Evolutionary conservation across 1,139 yeast species (phyloP).

Genomic region (Kluyveromyces marxianus): DNA sequence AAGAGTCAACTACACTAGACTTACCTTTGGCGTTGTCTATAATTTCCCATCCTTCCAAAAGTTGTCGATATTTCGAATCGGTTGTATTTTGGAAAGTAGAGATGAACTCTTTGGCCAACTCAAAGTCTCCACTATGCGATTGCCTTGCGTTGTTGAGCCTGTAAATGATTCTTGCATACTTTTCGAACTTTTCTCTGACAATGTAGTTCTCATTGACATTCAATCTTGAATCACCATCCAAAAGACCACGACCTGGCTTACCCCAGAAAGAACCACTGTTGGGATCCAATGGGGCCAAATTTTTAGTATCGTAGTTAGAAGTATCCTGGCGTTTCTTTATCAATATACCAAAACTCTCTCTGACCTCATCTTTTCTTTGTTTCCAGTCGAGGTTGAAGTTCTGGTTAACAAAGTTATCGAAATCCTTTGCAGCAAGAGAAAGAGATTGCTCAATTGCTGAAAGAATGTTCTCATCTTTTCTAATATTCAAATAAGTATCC

Average conservation of each 20-base stretch:
- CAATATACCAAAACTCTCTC: conserved; percentile 46
- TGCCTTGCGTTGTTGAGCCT: conserved; percentile 65
- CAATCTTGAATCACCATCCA: conserved; percentile 31
- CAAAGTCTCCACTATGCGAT: conserved; percentile 31
- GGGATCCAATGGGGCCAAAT: conserved; percentile 18
- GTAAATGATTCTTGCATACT: conserved; percentile 63
- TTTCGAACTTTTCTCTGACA: conserved; percentile 55
- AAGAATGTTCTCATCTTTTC: conserved; percentile 76
- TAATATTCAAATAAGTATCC: conserved; percentile 53
- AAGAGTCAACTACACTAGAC: conserved; percentile 43
- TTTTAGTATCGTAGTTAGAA: conserved; percentile 2
- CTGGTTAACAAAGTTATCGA: conserved; percentile 67
- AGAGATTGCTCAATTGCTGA: conserved; percentile 80
- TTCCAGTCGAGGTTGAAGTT: conserved; percentile 82
- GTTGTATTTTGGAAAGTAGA: conserved; percentile 30
- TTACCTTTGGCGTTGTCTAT: conserved; percentile 29
- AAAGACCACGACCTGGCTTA: conserved; percentile 22
- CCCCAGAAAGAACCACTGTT: conserved; percentile 30
- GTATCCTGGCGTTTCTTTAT: conserved; percentile 11
- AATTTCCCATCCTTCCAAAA: conserved; percentile 59
- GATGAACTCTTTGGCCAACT: conserved; percentile 31
- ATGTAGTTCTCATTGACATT: conserved; percentile 36
- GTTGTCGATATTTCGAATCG: conserved; percentile 54
- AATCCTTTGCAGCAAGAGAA: conserved; percentile 68
- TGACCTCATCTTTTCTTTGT: conserved; percentile 61